These are phyloP conservation scores for Moesziomyces globuligerus DNA, from an alignment of 1,284 basidiomycete genomes.

Conservation along the genomic window DNA sequence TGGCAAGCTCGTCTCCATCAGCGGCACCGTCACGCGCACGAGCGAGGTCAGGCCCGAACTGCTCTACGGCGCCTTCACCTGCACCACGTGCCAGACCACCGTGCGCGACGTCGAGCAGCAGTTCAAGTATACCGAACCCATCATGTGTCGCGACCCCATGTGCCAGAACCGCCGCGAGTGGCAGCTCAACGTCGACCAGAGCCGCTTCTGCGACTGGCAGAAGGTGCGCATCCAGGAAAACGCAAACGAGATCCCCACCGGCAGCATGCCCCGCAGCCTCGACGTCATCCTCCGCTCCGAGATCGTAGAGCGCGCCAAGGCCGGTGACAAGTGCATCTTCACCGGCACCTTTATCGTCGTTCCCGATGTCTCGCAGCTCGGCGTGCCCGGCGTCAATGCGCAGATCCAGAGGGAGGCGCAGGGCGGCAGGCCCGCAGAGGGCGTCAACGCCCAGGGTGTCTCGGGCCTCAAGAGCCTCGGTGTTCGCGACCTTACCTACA, in stretches of 20 bases:
- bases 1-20: constrained; percentile 61
- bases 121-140: constrained; percentile 99
- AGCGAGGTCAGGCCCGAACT: constrained; percentile 97
- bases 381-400: constrained; percentile 92
- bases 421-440: constrained; percentile 74
- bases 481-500: constrained; percentile 95
- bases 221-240: constrained; percentile 99
- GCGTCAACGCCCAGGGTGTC: constrained; percentile 79
- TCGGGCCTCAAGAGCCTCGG: constrained; percentile 93
- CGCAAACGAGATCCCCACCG: constrained; percentile 97
- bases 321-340: constrained; percentile 98
- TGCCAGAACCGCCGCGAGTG: constrained; percentile 90
- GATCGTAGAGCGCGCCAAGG: constrained; percentile 95
- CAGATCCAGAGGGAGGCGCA: constrained; percentile 86
- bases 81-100: constrained; percentile 84
- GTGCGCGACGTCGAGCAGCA: constrained; percentile 98
- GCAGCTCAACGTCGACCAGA: constrained; percentile 95
- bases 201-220: constrained; percentile 99
- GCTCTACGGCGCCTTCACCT: constrained; percentile 90
- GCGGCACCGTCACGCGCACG: constrained; percentile 82
- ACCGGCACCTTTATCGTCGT: constrained; percentile 98
- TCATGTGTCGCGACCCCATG: constrained; percentile 88
- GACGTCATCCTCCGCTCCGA: constrained; percentile 96
- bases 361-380: constrained; percentile 95
- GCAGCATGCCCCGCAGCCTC: constrained; percentile 78